Evolutionary conservation across 2,329 filamentous ascomycete species (phyloP), one percentile per base, ranked within the genome.

Genomic region (Colletotrichum cuscutae): DNA sequence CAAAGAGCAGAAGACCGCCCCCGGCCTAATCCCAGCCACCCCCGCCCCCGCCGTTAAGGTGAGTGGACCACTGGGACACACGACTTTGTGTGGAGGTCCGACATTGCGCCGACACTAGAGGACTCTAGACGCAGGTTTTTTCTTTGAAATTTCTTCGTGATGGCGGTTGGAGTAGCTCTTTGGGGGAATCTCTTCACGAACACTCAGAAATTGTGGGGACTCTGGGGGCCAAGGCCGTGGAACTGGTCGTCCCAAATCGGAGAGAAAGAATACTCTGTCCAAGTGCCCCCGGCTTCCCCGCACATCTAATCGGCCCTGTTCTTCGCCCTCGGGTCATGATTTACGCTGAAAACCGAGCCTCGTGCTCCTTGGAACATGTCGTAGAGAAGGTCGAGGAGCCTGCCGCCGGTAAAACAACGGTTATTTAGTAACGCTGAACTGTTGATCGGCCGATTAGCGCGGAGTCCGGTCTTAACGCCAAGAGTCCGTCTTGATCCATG

Each of bases 221-320:
- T 9, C 19, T 9, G 2, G 28, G 65, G 46, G 66, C 66, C 70
- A 28, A 22, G 9, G n/a, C 60, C 70, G 35, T 61, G 66, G 60
- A 57, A 60, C 66, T 57, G 54, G 66, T 49, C 60, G 54, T 56
- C 71, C 66, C 46, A 73, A 61, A 32, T 24, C 66, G 60, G 71
- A 65, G 66, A 57, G 28, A 65, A 72, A 61, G 49, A 42, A n/a
- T 19, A 30, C 46, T n/a, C 11, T 12, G 7, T 46, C 71, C 66
- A 60, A 61, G 54, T 12, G 5, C 35, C 71, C 66, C 66, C 66
- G 54, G 66, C 49, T 65, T 52, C 71, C 66, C 71, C 66, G 66
- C 66, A 71, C 60, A 32, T 1, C 28, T 65, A 70, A 70, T 73
- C 71, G 71, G 71, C 71, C 71, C 71, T 70, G 71, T 71, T 73